A percentile compares a stretch with the other conserved stretches of the same genome.
These are phyloP conservation scores for Hyaloraphidium curvatum DNA, from an alignment of 192 early-diverging fungal genomes.

Conservation along the genomic window DNA sequence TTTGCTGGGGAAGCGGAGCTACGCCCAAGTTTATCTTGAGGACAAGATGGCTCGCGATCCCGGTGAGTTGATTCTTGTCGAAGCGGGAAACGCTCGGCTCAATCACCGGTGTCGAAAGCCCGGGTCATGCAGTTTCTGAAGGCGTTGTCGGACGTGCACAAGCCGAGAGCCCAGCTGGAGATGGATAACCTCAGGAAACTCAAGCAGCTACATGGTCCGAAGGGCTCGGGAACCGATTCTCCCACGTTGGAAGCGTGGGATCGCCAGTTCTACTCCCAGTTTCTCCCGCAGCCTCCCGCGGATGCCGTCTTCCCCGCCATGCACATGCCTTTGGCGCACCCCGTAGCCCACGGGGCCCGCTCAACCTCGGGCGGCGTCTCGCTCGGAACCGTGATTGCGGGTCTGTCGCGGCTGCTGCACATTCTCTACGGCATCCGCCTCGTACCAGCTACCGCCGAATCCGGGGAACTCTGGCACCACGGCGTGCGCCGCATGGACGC, in stretches of 20 bases:
- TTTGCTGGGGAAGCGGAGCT: constrained; percentile 58
- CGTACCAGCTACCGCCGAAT: constrained; percentile 36
- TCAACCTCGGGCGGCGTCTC: constrained; percentile 58
- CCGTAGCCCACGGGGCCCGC: constrained; percentile 14
- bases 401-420: constrained; percentile 66
- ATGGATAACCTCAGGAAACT: constrained; percentile 22
- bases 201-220: constrained; percentile 15
- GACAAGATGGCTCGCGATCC: constrained; percentile 89
- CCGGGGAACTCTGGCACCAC: constrained; percentile 79
- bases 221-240: neutral
- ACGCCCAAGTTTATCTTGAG: constrained; percentile 61
- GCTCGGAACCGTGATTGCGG: constrained; percentile 71
- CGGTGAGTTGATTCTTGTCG: too few species aligned
- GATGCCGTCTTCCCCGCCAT: neutral
- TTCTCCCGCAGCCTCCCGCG: constrained; percentile 6
- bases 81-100: too few species aligned
- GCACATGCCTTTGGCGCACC: constrained; percentile 17
- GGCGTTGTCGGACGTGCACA: constrained; percentile 37
- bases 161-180: constrained; percentile 30
- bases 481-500: constrained; percentile 83
- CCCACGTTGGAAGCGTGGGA: constrained; percentile 60
- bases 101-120: too few species aligned
- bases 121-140: too few species aligned
- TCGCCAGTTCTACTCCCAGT: constrained; percentile 44
- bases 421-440: constrained; percentile 75